Evolutionary conservation across 163 green algal species (phyloP).

Genomic region (Chlamydomonas reinhardtii): DNA sequence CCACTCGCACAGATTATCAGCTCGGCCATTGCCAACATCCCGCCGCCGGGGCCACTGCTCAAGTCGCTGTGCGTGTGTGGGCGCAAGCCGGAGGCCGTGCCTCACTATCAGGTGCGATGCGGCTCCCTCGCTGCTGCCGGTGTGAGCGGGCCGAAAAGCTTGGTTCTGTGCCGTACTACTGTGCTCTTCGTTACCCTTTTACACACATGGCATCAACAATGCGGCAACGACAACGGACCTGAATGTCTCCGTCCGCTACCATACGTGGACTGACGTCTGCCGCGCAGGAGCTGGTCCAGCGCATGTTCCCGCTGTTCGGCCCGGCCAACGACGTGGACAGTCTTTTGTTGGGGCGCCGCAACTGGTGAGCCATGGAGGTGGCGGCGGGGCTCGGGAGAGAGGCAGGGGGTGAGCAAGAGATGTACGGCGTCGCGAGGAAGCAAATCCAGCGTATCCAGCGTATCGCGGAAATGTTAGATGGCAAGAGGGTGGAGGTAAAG

Average conservation of each 20-base stretch:
- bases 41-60: slow-evolving; percentile 61
- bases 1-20: slow-evolving; percentile 58
- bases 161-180: too few species aligned
- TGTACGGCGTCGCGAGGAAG: not conserved
- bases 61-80: slow-evolving; percentile 24
- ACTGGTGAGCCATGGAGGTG: not conserved
- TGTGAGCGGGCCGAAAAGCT: too few species aligned
- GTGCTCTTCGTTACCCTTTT: too few species aligned
- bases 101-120: not conserved
- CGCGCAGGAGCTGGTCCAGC: slow-evolving; percentile 2
- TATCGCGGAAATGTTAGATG: too few species aligned
- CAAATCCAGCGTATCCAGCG: not conserved
- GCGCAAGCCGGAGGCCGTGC: not conserved
- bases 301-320: slow-evolving; percentile 40
- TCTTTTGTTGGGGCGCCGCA: not conserved
- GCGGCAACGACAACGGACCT: too few species aligned
- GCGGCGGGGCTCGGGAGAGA: too few species aligned
- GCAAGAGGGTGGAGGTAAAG: not conserved
- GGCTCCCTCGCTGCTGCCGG: too few species aligned
- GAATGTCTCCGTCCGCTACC: too few species aligned
- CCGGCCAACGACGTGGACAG: not conserved
- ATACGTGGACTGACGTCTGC: too few species aligned
- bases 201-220: too few species aligned
- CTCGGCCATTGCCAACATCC: slow-evolving; percentile 75
- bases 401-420: too few species aligned